Base-by-base conservation (phyloP, 176 grass and related monocot species). In the Musa acuminata region DNA sequence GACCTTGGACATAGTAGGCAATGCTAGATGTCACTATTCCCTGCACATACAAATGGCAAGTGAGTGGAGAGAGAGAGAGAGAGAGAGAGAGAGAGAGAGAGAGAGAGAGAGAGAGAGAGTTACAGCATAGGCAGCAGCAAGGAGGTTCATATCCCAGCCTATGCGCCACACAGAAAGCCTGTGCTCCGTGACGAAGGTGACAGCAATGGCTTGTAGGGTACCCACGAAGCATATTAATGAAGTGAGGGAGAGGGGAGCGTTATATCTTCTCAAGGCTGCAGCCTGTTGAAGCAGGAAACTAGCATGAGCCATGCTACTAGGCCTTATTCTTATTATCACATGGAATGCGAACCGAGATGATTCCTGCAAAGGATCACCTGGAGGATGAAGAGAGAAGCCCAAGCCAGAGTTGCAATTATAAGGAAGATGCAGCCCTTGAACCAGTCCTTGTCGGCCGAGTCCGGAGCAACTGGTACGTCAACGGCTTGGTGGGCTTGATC, bases 61-160 rank as follows among this genome's bases (percentile, higher is more conserved):
- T 72, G 20, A 72, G 43, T n/a, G 5, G 9, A 10, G 20, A n/a
- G 13, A 21, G 72, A 76, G 16, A 72, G 67, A 77, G 71, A 64
- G 64, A 70, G 55, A 13, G 23, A 16, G 4, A 49, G 51, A 62
- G n/a, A n/a, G n/a, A n/a, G n/a, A n/a, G n/a, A n/a, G n/a, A n/a
- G n/a, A n/a, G n/a, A n/a, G n/a, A n/a, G n/a, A n/a, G n/a, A n/a
- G n/a, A n/a, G 51, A 67, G 52, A 66, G 43, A 80, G 76, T 81
- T 22, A 98, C 95, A 51, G 90, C 90, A 78, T 98, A 98, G 10
- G 95, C 95, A 49, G 90, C 90, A 75, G 95, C 87, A 87, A 98
- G 95, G 55, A 98, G 95, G 95, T 98, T 98, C 90, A 98, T 93
- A 86, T 98, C 95, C 73, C 90, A 98, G 26, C 95, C 95, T 57